Conservation (phyloP, 176 grass and related monocot species). For the Triticum monococcum region DNA sequence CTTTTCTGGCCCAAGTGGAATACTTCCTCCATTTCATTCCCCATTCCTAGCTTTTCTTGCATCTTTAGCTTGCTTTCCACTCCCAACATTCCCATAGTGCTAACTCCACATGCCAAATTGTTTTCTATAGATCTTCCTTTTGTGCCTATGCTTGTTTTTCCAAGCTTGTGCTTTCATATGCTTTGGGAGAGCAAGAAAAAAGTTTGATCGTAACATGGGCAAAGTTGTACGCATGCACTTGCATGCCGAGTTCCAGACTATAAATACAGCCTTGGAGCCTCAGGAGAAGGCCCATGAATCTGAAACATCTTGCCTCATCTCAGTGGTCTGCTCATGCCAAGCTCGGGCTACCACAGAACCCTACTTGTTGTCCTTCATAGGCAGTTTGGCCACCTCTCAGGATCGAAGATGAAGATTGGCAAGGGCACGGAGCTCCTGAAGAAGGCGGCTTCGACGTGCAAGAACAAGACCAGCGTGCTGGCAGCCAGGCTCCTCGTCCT, state of each 20-base stretch:
- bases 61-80: slow-evolving; percentile 25
- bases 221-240: not conserved
- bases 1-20: not conserved
- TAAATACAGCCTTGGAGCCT: slow-evolving; percentile 39
- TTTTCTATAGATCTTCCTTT: slow-evolving; percentile 21
- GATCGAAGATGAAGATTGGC: slow-evolving; percentile 49
- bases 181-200: slow-evolving; percentile 21
- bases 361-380: not conserved
- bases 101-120: slow-evolving; percentile 20
- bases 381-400: not conserved
- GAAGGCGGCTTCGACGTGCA: slow-evolving; percentile 53
- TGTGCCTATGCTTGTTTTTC: not conserved
- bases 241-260: slow-evolving; percentile 18
- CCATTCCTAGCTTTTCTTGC: not conserved
- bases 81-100: slow-evolving; percentile 8
- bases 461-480: slow-evolving; percentile 48
- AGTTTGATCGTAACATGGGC: slow-evolving; percentile 11
- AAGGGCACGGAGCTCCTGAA: slow-evolving; percentile 67
- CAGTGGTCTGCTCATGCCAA: slow-evolving; percentile 19
- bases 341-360: not conserved
- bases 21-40: not conserved
- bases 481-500: slow-evolving; percentile 56
- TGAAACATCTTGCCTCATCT: not conserved
- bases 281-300: slow-evolving; percentile 38
- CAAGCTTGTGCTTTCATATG: too few relatives aligned